phyloP scores from a whole-genome alignment of 108 stramenopile species.

The Skeletonema tropicum region DNA sequence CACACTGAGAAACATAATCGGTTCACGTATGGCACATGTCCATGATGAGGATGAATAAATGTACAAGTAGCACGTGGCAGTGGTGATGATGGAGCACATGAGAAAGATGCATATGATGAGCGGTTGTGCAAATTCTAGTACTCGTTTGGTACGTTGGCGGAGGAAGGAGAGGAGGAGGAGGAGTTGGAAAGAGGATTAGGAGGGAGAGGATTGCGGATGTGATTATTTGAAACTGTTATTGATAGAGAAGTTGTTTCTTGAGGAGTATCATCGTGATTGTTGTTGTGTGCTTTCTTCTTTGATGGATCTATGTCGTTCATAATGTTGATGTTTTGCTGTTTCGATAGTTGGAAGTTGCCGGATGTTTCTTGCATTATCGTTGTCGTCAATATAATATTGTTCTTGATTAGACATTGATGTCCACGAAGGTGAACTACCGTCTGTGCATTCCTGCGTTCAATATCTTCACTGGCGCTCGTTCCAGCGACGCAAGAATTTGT shows the following conservation, averaged over 20 bases:
- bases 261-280: too few relatives aligned
- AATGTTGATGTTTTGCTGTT: too few relatives aligned
- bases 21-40: constrained; percentile 3
- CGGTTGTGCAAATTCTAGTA: constrained; percentile 8
- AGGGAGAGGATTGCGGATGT: background rate
- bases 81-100: background rate
- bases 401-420: too few relatives aligned
- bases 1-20: background rate
- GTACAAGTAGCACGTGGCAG: background rate
- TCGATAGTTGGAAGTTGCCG: too few relatives aligned
- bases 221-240: constrained; percentile 2
- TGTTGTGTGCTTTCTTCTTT: too few relatives aligned
- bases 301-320: too few relatives aligned
- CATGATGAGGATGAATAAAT: background rate
- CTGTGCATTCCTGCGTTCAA: too few relatives aligned
- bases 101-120: background rate
- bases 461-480: too few relatives aligned
- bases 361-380: too few relatives aligned
- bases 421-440: too few relatives aligned
- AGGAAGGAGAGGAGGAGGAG: background rate
- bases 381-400: too few relatives aligned
- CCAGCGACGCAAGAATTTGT: too few relatives aligned
- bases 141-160: background rate
- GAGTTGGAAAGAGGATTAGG: background rate
- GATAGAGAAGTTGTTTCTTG: constrained; percentile 9